Percentiles rank a stretch among this genome's conserved stretches.
Evolutionary conservation across 176 grass and related monocot genomes (phyloP).

Genomic region (Musa beccarii): DNA sequence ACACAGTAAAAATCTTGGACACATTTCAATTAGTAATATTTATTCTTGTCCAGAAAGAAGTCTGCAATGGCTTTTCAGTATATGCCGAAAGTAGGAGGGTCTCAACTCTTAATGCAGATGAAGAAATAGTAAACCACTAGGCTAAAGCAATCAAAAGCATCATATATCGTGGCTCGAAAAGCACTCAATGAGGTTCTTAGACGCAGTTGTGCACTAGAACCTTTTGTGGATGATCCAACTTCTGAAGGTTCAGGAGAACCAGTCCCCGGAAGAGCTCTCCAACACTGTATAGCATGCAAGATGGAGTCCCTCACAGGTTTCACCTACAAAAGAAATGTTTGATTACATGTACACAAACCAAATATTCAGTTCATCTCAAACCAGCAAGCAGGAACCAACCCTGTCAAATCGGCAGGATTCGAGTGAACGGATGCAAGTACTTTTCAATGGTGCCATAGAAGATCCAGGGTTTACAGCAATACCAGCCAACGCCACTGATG

Average conservation of each 20-base stretch:
- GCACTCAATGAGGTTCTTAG: not conserved
- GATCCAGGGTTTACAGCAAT: conserved; percentile 62
- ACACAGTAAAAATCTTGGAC: not conserved
- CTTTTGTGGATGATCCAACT: conserved; percentile 81
- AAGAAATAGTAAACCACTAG: not conserved
- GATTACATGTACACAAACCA: not conserved
- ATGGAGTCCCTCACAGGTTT: conserved; percentile 93
- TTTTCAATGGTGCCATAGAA: conserved; percentile 53
- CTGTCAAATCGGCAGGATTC: conserved; percentile 93
- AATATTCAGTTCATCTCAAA: not conserved
- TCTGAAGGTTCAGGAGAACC: conserved; percentile 81
- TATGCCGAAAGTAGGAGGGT: not conserved
- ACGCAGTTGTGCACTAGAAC: conserved; percentile 26
- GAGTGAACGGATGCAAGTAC: conserved; percentile 67
- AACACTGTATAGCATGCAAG: conserved; percentile 70
- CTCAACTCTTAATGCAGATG: not conserved
- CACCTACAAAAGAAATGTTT: conserved; percentile 38
- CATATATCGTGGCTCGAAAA: not conserved
- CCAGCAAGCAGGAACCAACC: conserved; percentile 27
- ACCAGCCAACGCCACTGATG: conserved; percentile 60
- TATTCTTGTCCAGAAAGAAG: not conserved
- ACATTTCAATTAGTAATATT: not conserved
- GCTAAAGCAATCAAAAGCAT: not conserved
- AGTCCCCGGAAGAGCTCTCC: conserved; percentile 73
- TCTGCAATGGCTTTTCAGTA: not conserved